Percentiles rank a stretch among this genome's conserved stretches.
Conservation (phyloP, 495 filamentous ascomycete species). For the Trichoderma reesei region DNA sequence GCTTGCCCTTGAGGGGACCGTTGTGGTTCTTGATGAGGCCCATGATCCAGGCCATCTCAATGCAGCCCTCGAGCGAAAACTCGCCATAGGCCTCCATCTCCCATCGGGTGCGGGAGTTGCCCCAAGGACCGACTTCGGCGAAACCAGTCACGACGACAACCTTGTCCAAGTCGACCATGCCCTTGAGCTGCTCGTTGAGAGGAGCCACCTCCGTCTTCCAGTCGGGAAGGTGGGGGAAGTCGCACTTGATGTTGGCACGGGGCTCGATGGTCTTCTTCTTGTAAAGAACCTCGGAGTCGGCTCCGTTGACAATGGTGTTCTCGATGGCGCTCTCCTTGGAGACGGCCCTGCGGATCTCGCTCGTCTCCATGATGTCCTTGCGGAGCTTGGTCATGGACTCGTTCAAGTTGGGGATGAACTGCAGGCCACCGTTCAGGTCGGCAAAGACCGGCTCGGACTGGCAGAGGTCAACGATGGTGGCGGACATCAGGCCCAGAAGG, state of each 20-base stretch:
- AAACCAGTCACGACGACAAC: conserved; percentile 97
- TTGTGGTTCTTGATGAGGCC: conserved; percentile 98
- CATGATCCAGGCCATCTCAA: conserved; percentile 99
- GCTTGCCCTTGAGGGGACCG: conserved; percentile 92
- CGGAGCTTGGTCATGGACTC: conserved; percentile 81
- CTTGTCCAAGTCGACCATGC: conserved; percentile 97
- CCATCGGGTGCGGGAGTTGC: conserved; percentile 95
- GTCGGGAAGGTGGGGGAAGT: conserved; percentile 81
- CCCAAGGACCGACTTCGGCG: conserved; percentile 93
- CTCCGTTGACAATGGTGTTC: conserved; percentile 95
- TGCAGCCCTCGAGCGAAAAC: conserved; percentile 94
- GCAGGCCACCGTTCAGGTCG: conserved; percentile 93
- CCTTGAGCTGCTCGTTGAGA: conserved; percentile 76
- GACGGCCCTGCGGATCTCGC: conserved; percentile 85
- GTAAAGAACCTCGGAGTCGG: conserved; percentile 83
- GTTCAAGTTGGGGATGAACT: conserved; percentile 97
- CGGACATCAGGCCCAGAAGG: conserved; percentile 90
- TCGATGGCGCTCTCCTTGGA: conserved; percentile 94
- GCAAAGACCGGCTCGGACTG: conserved; percentile 93
- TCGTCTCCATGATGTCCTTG: conserved; percentile 86
- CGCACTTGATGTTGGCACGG: conserved; percentile 93
- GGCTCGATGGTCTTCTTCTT: conserved; percentile 87
- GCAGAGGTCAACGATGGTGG: conserved; percentile 88
- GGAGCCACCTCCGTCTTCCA: conserved; percentile 88
- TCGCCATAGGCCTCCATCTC: conserved; percentile 97